Evolutionary conservation across 768 basidiomycete genomes (phyloP).

Genomic region (Mycena epipterygia): DNA sequence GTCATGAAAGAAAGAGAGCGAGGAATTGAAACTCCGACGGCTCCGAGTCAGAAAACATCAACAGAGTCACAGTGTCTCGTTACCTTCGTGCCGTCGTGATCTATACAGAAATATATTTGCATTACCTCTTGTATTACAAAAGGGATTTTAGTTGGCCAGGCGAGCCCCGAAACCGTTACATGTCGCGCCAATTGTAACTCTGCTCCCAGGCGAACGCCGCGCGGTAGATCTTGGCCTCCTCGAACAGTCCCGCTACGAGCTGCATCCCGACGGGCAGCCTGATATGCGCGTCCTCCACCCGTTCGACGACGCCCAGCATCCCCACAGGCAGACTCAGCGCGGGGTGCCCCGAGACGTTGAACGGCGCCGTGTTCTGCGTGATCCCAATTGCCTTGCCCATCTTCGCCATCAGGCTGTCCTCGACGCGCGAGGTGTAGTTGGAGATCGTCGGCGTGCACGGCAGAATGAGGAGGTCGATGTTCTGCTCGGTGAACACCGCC

Average conservation of each 20-base stretch:
- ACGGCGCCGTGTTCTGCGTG: conserved; percentile 45
- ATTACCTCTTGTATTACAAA: too few relatives aligned
- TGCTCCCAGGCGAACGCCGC: conserved; percentile 46
- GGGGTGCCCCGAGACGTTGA: conserved; percentile 56
- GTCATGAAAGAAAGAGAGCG: too few relatives aligned
- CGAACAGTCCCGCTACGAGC: conserved; percentile 57
- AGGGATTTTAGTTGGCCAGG: too few relatives aligned
- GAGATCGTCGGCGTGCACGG: conserved; percentile 54
- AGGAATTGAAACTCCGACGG: too few relatives aligned
- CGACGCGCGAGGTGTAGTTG: conserved; percentile 42
- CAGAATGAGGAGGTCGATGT: conserved; percentile 49
- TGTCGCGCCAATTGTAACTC: conserved; percentile 38
- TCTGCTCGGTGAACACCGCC: conserved; percentile 42
- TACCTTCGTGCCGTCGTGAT: too few relatives aligned
- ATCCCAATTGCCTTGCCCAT: conserved; percentile 45
- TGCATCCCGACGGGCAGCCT: conserved; percentile 60
- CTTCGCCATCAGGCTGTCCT: conserved; percentile 44
- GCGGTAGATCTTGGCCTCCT: conserved; percentile 49
- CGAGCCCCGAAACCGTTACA: conserved; percentile 18
- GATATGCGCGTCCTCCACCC: conserved; percentile 49
- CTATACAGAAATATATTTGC: too few relatives aligned
- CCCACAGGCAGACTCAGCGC: conserved; percentile 59
- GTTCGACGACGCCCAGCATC: conserved; percentile 42
- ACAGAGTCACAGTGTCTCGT: too few relatives aligned
- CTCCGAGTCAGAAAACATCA: too few relatives aligned